phyloP scores from a whole-genome alignment of 768 basidiomycete genomes.

The Melanogaster broomeanus region DNA sequence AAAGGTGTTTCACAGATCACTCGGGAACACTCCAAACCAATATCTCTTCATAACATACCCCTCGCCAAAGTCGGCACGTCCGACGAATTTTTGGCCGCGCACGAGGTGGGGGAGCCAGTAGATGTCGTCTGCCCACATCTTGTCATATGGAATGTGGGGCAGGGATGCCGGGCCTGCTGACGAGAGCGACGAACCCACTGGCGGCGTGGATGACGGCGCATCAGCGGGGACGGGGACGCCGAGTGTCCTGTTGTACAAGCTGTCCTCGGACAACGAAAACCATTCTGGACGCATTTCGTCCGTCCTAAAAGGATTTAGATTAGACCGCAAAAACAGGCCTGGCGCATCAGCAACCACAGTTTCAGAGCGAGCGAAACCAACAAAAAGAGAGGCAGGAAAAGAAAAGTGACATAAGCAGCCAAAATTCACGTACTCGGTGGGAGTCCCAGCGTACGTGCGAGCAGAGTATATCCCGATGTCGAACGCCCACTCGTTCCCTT shows the following conservation, averaged over 20 bases:
- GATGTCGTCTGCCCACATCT: conserved; percentile 63
- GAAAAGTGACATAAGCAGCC: neutral
- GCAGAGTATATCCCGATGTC: conserved; percentile 76
- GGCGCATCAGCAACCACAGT: too few species aligned
- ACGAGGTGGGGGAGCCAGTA: conserved; percentile 71
- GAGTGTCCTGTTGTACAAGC: conserved; percentile 11
- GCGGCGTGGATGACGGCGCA: neutral
- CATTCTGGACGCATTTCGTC: conserved; percentile 89
- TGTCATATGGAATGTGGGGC: conserved; percentile 55
- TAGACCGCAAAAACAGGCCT: neutral
- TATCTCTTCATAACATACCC: conserved; percentile 79
- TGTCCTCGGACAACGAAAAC: conserved; percentile 49
- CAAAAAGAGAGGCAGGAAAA: neutral
- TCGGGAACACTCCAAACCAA: conserved; percentile 65
- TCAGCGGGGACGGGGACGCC: conserved; percentile 1
- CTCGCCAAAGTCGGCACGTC: conserved; percentile 61
- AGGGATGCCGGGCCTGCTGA: conserved; percentile 10
- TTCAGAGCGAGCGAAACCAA: too few species aligned
- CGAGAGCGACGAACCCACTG: neutral
- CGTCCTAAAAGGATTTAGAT: conserved; percentile 51
- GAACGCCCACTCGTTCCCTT: conserved; percentile 58
- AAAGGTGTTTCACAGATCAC: too few species aligned
- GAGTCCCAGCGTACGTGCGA: conserved; percentile 54
- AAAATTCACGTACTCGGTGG: conserved; percentile 62
- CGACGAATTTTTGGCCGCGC: conserved; percentile 42